Percentiles rank a stretch among this genome's conserved stretches.
Evolutionary conservation across 2,329 filamentous ascomycete genomes (phyloP).

Genomic region (Macrophomina pseudophaseolina): DNA sequence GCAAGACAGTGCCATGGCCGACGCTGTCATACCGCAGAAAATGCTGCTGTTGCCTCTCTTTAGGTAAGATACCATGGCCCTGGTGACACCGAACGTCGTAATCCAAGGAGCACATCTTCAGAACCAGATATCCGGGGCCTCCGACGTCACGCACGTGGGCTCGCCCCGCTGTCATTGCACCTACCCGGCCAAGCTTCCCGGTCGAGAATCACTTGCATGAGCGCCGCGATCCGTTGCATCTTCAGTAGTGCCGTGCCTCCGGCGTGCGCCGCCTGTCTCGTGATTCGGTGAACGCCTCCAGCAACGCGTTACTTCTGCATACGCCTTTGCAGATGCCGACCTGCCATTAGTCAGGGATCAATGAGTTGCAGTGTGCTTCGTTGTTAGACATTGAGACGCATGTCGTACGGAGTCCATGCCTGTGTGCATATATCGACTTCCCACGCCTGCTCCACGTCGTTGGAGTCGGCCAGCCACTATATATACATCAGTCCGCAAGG

Average conservation of each 20-base stretch:
- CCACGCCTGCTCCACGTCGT: background rate
- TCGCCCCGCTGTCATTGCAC: conserved; percentile 20
- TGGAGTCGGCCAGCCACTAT: background rate
- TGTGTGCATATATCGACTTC: background rate
- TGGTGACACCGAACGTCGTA: background rate
- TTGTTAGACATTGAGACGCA: background rate
- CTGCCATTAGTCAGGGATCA: background rate
- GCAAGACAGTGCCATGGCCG: background rate
- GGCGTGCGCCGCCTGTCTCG: background rate
- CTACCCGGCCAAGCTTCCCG: conserved; percentile 20
- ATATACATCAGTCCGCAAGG: background rate
- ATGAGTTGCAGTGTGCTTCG: background rate
- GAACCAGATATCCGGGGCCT: background rate
- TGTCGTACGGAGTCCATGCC: background rate
- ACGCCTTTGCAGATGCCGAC: background rate
- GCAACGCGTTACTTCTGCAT: background rate
- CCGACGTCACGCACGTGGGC: conserved; percentile 22
- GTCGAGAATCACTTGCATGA: conserved; percentile 21
- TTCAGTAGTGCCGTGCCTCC: background rate
- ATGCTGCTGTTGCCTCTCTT: background rate
- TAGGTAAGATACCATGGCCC: background rate
- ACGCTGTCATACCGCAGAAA: background rate
- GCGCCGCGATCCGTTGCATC: conserved; percentile 8
- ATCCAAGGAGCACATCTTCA: background rate
- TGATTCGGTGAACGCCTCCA: background rate